Conservation (phyloP, 352 stramenopile species). For the Hyaloperonospora brassicae region DNA sequence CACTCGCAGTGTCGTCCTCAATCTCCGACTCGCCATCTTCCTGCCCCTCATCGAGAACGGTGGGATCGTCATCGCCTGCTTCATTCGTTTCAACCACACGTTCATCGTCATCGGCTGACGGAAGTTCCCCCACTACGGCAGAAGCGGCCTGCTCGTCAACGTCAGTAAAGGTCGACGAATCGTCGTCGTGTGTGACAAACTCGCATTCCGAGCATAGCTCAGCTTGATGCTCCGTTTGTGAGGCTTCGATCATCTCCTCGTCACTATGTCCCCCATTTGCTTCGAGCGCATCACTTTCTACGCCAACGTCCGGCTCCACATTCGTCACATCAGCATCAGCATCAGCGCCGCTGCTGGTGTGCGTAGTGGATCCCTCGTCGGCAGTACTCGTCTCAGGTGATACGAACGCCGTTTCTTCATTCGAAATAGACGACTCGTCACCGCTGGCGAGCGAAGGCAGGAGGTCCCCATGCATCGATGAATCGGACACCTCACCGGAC, state of each 20-base stretch:
- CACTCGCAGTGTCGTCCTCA: constrained; percentile 2
- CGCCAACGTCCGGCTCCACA: neutral
- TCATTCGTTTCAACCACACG: constrained; percentile 2
- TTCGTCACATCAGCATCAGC: neutral
- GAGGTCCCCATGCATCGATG: neutral
- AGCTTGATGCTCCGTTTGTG: neutral
- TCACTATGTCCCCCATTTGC: neutral
- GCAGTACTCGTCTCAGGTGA: neutral
- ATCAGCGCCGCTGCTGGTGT: neutral
- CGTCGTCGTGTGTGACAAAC: neutral
- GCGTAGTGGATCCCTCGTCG: neutral
- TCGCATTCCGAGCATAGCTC: neutral
- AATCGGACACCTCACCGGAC: constrained; percentile 1
- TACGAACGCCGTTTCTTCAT: neutral
- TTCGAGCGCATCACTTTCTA: neutral
- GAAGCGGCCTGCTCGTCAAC: neutral
- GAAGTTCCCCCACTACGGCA: neutral
- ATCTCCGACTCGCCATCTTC: constrained; percentile 4
- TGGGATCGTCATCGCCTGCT: neutral
- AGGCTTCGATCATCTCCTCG: neutral
- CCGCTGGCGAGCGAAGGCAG: neutral
- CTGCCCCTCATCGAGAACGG: neutral
- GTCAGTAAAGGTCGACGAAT: neutral
- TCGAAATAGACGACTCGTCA: neutral
- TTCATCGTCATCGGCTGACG: constrained; percentile 1